Evolutionary conservation across 768 basidiomycete species (phyloP).

Genomic region (Mycena kentingensis): DNA sequence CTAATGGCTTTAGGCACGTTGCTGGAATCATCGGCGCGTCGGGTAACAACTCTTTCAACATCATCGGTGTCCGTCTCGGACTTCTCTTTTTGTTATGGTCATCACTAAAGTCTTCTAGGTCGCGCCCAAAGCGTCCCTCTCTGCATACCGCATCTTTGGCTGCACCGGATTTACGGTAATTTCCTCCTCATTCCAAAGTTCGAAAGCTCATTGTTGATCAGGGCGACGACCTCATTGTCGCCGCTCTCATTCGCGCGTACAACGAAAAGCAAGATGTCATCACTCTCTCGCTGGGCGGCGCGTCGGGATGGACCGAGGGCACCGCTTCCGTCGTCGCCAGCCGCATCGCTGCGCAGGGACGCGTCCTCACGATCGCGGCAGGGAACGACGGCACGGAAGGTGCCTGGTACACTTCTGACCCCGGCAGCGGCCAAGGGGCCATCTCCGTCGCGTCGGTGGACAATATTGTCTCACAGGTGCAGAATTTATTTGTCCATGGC

Average conservation of each 20-base stretch:
- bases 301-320: constrained; percentile 50
- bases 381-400: constrained; percentile 47
- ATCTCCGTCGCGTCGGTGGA: constrained; percentile 36
- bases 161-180: constrained; percentile 42
- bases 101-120: constrained; percentile 20
- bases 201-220: too few relatives aligned
- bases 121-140: constrained; percentile 46
- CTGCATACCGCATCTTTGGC: constrained; percentile 47
- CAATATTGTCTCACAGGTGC: constrained; percentile 11
- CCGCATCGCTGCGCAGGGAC: constrained; percentile 46
- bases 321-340: constrained; percentile 46
- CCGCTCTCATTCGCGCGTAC: constrained; percentile 38
- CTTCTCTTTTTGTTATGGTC: neutral
- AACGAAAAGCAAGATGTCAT: constrained; percentile 52
- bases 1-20: constrained; percentile 18
- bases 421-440: constrained; percentile 42
- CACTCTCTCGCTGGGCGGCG: constrained; percentile 51
- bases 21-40: constrained; percentile 48
- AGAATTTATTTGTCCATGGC: constrained; percentile 15
- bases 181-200: too few relatives aligned
- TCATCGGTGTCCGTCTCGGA: constrained; percentile 40
- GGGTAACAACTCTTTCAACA: constrained; percentile 45
- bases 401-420: constrained; percentile 44
- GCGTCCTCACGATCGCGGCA: constrained; percentile 50
- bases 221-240: constrained; percentile 31